phyloP scores from a whole-genome alignment of 176 grass and related monocot species.

The Triticum turgidum region DNA sequence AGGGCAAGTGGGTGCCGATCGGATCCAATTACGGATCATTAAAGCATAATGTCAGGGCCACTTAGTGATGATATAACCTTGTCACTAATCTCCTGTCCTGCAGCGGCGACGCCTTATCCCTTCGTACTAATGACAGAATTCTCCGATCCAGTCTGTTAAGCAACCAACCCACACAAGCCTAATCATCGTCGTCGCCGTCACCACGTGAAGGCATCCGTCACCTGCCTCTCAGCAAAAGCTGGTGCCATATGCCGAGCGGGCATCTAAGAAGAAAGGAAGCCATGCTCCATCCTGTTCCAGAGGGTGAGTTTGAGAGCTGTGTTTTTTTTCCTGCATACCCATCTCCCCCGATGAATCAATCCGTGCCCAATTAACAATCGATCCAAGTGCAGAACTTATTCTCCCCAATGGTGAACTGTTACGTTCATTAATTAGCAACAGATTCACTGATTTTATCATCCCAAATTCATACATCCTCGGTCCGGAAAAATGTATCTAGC shows the following conservation, averaged over 20 bases:
- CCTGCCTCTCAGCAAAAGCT: constrained; percentile 7
- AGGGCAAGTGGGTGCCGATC: not conserved
- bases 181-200: not conserved
- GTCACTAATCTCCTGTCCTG: not conserved
- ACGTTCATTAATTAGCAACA: no score
- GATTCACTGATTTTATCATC: no score
- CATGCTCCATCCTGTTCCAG: no score
- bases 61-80: not conserved
- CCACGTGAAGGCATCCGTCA: constrained; percentile 6
- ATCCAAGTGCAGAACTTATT: no score
- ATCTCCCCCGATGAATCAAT: not conserved
- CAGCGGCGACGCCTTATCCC: not conserved
- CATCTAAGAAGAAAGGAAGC: not conserved
- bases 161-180: not conserved
- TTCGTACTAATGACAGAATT: not conserved
- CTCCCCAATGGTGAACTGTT: no score
- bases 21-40: not conserved
- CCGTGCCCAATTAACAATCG: not conserved
- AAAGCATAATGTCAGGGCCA: not conserved
- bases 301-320: no score
- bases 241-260: not conserved
- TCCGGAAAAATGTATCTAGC: no score
- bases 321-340: not conserved
- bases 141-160: not conserved
- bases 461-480: no score